phyloP scores from a whole-genome alignment of 208 protist species.

The Porcisia deanei region DNA sequence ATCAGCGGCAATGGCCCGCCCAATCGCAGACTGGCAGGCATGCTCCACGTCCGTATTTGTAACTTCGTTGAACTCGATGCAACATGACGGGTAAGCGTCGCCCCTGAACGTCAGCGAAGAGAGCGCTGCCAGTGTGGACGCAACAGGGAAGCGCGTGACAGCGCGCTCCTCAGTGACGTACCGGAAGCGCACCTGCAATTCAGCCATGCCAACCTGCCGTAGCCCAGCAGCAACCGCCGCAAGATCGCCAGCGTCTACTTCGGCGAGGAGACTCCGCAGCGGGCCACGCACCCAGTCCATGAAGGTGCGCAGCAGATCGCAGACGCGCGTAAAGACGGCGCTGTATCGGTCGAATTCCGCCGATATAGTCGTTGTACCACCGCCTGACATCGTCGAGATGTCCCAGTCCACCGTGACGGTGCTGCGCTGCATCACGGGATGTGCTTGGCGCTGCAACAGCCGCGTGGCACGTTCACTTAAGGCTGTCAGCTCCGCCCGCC shows the following conservation, averaged over 20 bases:
- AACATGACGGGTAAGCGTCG: slow-evolving; percentile 31
- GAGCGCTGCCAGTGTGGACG: neutral
- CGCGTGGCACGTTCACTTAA: slow-evolving; percentile 39
- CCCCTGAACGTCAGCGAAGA: slow-evolving; percentile 17
- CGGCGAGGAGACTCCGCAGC: slow-evolving; percentile 29
- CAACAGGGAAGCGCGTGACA: slow-evolving; percentile 22
- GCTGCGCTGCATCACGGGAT: slow-evolving; percentile 51
- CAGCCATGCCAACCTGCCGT: slow-evolving; percentile 19
- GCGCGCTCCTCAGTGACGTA: slow-evolving; percentile 20
- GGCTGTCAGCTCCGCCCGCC: slow-evolving; percentile 28
- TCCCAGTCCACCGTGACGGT: slow-evolving; percentile 58
- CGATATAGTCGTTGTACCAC: slow-evolving; percentile 11
- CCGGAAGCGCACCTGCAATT: slow-evolving; percentile 33
- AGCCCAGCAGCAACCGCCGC: slow-evolving; percentile 31
- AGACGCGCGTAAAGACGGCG: slow-evolving; percentile 27
- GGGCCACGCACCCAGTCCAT: slow-evolving; percentile 31
- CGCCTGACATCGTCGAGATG: slow-evolving; percentile 8
- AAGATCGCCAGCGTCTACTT: slow-evolving; percentile 36
- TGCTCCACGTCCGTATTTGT: slow-evolving; percentile 41
- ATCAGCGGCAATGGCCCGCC: slow-evolving; percentile 47
- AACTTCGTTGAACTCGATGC: slow-evolving; percentile 57
- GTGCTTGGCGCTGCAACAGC: slow-evolving; percentile 44
- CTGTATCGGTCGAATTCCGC: slow-evolving; percentile 26
- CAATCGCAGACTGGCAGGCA: slow-evolving; percentile 40
- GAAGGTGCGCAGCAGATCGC: slow-evolving; percentile 27